A percentile compares a stretch with the other conserved stretches of the same genome.
phyloP scores from a whole-genome alignment of 2,329 filamentous ascomycete genomes.

The Remersonia thermophila region DNA sequence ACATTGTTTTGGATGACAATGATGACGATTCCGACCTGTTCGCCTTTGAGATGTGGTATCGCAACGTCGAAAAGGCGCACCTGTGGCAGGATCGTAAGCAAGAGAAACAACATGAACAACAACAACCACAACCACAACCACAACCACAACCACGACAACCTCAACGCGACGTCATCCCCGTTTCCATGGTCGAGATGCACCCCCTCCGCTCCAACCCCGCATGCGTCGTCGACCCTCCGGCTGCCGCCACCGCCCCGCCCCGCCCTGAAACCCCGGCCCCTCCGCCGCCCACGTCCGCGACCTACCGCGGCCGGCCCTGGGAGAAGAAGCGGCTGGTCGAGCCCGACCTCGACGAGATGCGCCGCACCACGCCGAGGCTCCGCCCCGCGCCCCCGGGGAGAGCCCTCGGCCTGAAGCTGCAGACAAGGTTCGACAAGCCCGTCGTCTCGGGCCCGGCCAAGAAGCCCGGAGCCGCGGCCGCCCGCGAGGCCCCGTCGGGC shows the following conservation, averaged over 20 bases:
- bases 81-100: no score
- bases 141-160: no score
- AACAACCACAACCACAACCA: no score
- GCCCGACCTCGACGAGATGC: constrained; percentile 6
- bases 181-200: constrained; percentile 3
- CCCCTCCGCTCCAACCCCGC: constrained; percentile 9
- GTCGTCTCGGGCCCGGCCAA: no score
- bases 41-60: constrained; percentile 17
- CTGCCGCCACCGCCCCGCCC: background rate
- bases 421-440: constrained; percentile 29
- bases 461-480: no score
- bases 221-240: no score
- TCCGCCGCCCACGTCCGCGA: constrained; percentile 8
- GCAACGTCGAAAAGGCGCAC: constrained; percentile 7
- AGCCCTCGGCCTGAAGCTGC: constrained; percentile 27
- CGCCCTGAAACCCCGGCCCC: constrained; percentile 7
- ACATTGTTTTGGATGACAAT: background rate
- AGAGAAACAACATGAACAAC: no score
- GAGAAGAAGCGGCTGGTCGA: background rate
- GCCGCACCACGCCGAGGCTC: constrained; percentile 17
- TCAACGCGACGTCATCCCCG: background rate
- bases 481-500: no score
- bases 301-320: background rate
- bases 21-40: constrained; percentile 14
- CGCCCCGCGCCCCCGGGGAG: constrained; percentile 13